Conservation (phyloP, 768 basidiomycete genomes). For the Lactarius quietus region DNA sequence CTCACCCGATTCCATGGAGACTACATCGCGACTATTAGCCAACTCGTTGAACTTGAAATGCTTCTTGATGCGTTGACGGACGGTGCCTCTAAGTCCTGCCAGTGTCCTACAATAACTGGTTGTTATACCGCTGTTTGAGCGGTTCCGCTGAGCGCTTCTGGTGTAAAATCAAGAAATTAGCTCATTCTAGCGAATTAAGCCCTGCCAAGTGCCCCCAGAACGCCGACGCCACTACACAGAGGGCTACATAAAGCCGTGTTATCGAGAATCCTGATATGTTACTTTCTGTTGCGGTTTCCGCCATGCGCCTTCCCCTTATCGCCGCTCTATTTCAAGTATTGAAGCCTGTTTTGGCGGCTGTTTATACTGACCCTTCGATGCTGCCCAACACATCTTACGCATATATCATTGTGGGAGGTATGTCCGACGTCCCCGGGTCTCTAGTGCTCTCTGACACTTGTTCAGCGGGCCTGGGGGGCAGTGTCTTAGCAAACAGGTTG, state of each 20-base stretch:
- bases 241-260: background rate
- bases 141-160: no score
- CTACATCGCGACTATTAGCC: no score
- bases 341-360: background rate
- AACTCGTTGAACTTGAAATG: no score
- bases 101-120: no score
- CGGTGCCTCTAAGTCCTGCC: no score
- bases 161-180: no score
- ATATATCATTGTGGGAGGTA: constrained; percentile 19
- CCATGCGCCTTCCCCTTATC: background rate
- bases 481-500: constrained; percentile 24
- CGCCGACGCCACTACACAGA: background rate
- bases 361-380: background rate
- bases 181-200: no score
- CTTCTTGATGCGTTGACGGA: no score
- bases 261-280: background rate
- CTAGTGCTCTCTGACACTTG: background rate
- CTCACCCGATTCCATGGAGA: no score
- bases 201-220: no score
- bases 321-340: background rate
- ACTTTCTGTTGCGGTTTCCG: background rate
- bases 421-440: background rate
- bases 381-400: background rate
- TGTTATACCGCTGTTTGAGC: no score
- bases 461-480: constrained; percentile 24